These are phyloP conservation scores for Sphagnum fallax DNA, from an alignment of 228 moss, liverwort and hornwort genomes.

Conservation along the genomic window DNA sequence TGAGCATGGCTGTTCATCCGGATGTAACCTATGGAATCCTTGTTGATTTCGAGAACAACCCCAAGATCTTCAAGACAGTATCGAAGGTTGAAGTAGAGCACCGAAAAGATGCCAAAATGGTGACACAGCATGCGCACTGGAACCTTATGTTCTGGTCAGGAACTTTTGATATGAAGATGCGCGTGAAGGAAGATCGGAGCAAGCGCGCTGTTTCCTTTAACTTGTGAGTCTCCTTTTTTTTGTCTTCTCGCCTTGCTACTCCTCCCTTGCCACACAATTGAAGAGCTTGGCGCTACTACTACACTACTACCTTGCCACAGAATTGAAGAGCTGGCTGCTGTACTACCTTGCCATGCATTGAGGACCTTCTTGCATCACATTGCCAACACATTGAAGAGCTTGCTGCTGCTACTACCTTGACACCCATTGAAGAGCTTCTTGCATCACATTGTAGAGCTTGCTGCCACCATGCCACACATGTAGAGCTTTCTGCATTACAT, in stretches of 20 bases:
- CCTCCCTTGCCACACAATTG: no score
- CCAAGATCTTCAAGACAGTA: slow-evolving; percentile 74
- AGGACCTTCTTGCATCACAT: no score
- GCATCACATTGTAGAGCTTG: no score
- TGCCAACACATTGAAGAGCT: no score
- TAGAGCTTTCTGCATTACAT: no score
- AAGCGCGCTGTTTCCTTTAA: slow-evolving; percentile 68
- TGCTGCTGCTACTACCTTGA: no score
- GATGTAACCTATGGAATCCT: slow-evolving; percentile 70
- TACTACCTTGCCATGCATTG: no score
- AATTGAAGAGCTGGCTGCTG: no score
- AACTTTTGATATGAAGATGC: slow-evolving; percentile 69
- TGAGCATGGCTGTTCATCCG: slow-evolving; percentile 73
- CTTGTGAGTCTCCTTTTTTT: slow-evolving; percentile 38
- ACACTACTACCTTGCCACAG: no score
- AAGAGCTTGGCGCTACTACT: no score
- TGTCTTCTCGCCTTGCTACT: background rate
- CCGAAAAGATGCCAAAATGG: slow-evolving; percentile 49
- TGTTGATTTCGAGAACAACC: slow-evolving; percentile 68
- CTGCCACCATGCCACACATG: no score
- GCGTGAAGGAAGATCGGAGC: slow-evolving; percentile 62
- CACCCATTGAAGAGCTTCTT: no score
- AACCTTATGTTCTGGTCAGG: slow-evolving; percentile 75
- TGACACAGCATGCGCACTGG: slow-evolving; percentile 81
- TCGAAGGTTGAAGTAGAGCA: slow-evolving; percentile 69